Evolutionary conservation across 495 filamentous ascomycete species (phyloP), one percentile per base, ranked within the genome.

Genomic region (Annulohypoxylon stygium): DNA sequence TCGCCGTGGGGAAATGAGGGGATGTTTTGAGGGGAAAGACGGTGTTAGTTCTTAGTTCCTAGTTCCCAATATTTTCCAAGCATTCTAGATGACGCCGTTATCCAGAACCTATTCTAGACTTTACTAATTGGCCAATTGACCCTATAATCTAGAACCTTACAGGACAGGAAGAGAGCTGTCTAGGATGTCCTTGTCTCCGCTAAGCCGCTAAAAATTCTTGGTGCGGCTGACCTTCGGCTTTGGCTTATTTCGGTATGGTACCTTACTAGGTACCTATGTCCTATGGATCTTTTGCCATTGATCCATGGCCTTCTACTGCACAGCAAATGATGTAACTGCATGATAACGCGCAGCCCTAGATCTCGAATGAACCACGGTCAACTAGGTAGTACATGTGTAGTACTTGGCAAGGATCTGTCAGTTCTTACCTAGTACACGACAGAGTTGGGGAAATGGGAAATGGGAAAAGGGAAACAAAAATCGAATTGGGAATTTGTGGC

Each of bases 241-340:
- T 57, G 66, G 71, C 62, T 65, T 62, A 51, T 59, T 37, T 69
- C 61, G 66, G 61, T 67, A 67, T 57, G 26, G 60, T 51, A 36
- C 68, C 36, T 39, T 3, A 39, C 8, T 9, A 7, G 36, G 11
- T 39, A 20, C 20, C 20, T 23, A 23, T 23, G 20, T 23, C 20
- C 20, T 23, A 23, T 23, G 20, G 20, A 23, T 23, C 20, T 23
- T 57, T 20, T 36, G 36, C 55, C 30, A 47, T 30, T 30, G 30
- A 30, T 57, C 16, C 30, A 18, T 20, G 34, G 47, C 1, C 11
- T 26, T 6, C 12, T 11, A 30, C 30, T 30, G 30, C 30, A 30
- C 30, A 30, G 30, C 30, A 9, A 45, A 37, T 60, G 58, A 71
- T 66, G 62, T 61, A 65, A 61, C 57, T 45, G 45, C 60, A 18